A percentile compares a stretch with the other conserved stretches of the same genome.
phyloP scores from a whole-genome alignment of 2,329 filamentous ascomycete genomes.

The Xylariaceae sp. region DNA sequence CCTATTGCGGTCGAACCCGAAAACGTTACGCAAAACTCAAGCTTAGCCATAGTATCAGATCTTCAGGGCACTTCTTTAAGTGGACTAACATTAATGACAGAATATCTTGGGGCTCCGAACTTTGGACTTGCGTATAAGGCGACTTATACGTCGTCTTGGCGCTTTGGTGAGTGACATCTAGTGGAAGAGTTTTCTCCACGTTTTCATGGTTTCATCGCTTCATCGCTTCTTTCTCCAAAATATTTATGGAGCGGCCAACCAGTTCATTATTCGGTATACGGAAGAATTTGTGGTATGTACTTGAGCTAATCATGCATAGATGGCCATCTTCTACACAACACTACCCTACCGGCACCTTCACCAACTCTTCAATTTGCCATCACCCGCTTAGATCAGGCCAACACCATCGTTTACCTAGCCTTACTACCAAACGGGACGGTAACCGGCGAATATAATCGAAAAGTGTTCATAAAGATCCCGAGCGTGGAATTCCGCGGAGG shows the following conservation, averaged over 20 bases:
- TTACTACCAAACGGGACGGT: slow-evolving; percentile 23
- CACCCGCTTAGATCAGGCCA: background rate
- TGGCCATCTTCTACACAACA: background rate
- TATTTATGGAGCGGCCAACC: too few relatives aligned
- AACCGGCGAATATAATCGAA: background rate
- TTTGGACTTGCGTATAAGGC: slow-evolving; percentile 26
- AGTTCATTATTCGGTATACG: too few relatives aligned
- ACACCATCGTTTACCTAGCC: slow-evolving; percentile 17
- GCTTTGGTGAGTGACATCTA: background rate
- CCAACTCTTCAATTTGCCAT: slow-evolving; percentile 8
- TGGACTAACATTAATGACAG: slow-evolving; percentile 30
- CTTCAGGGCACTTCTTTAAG: slow-evolving; percentile 9
- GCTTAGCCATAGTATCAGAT: slow-evolving; percentile 34
- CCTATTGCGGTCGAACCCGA: slow-evolving; percentile 28
- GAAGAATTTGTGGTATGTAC: background rate
- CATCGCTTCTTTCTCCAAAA: too few relatives aligned
- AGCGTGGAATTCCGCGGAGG: slow-evolving; percentile 32
- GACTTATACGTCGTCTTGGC: slow-evolving; percentile 3
- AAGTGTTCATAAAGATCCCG: background rate
- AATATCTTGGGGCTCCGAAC: slow-evolving; percentile 20
- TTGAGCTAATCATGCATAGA: background rate
- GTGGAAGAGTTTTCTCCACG: too few relatives aligned
- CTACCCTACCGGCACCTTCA: background rate
- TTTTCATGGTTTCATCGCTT: too few relatives aligned
- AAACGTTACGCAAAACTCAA: slow-evolving; percentile 32